These are phyloP conservation scores for Paraphaeosphaeria minitans DNA, from an alignment of 2,329 filamentous ascomycete genomes.

Conservation along the genomic window DNA sequence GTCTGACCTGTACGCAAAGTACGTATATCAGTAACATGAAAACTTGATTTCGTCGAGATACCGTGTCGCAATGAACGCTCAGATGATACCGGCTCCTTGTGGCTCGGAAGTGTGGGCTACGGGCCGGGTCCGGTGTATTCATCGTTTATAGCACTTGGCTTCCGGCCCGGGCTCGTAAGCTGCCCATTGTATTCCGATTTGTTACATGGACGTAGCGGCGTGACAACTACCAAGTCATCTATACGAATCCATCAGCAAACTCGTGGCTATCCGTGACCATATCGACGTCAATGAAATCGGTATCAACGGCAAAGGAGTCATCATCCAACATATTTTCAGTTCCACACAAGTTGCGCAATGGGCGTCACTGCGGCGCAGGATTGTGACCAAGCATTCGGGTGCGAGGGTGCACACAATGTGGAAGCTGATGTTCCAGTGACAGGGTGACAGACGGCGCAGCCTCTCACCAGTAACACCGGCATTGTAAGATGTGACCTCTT, in stretches of 20 bases:
- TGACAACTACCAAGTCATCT: not conserved
- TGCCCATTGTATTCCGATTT: not conserved
- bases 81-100: not conserved
- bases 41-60: not conserved
- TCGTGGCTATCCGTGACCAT: not conserved
- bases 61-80: not conserved
- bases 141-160: not conserved
- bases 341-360: not conserved
- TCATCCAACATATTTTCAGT: not conserved
- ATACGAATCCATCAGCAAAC: not conserved
- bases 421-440: not conserved
- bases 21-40: not conserved
- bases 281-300: not conserved
- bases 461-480: not conserved
- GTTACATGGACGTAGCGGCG: not conserved
- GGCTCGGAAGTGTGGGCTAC: not conserved
- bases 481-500: not conserved
- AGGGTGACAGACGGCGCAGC: constrained; percentile 1
- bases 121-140: not conserved
- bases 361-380: not conserved
- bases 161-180: not conserved
- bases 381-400: not conserved
- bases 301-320: not conserved
- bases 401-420: not conserved
- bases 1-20: not conserved